Percentiles rank a stretch among this genome's conserved stretches.
Evolutionary conservation across 1,139 yeast species (phyloP).

Genomic region (Yueomyces sp.): DNA sequence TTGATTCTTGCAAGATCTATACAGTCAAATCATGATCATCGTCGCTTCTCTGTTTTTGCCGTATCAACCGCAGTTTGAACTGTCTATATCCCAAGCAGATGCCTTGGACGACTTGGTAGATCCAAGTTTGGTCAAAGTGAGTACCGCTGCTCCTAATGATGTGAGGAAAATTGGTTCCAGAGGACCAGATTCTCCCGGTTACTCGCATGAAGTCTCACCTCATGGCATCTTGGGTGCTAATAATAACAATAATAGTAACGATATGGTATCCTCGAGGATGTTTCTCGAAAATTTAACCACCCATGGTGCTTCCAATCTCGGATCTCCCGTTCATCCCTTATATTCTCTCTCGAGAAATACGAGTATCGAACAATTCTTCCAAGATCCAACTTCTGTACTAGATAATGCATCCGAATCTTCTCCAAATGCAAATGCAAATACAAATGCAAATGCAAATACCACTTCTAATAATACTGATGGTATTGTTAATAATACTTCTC

Average conservation of each 20-base stretch:
- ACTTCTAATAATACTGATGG: not conserved
- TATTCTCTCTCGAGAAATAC: not conserved
- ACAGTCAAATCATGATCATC: slow-evolving; percentile 17
- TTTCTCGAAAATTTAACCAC: slow-evolving; percentile 24
- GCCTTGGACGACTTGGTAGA: slow-evolving; percentile 12
- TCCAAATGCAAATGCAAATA: not conserved
- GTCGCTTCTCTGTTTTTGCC: slow-evolving; percentile 24
- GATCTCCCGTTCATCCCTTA: slow-evolving; percentile 7
- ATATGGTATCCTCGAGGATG: slow-evolving; percentile 16
- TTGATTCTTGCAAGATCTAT: too few relatives aligned
- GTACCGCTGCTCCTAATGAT: not conserved
- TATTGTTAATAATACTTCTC: too few relatives aligned
- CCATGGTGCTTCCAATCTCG: slow-evolving; percentile 15
- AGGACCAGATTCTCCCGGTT: slow-evolving; percentile 1
- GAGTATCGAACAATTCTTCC: slow-evolving; percentile 2
- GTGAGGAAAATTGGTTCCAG: not conserved
- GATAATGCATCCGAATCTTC: not conserved
- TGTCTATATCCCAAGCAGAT: slow-evolving; percentile 14
- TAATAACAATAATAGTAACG: slow-evolving; percentile 1
- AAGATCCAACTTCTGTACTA: not conserved
- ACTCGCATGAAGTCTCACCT: not conserved
- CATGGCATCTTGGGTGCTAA: slow-evolving; percentile 1
- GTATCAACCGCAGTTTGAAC: slow-evolving; percentile 24
- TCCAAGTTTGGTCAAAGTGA: slow-evolving; percentile 8
- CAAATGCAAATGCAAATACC: not conserved